Conservation (phyloP, 148 eudicot genomes). For the Camellia lanceoleosa region DNA sequence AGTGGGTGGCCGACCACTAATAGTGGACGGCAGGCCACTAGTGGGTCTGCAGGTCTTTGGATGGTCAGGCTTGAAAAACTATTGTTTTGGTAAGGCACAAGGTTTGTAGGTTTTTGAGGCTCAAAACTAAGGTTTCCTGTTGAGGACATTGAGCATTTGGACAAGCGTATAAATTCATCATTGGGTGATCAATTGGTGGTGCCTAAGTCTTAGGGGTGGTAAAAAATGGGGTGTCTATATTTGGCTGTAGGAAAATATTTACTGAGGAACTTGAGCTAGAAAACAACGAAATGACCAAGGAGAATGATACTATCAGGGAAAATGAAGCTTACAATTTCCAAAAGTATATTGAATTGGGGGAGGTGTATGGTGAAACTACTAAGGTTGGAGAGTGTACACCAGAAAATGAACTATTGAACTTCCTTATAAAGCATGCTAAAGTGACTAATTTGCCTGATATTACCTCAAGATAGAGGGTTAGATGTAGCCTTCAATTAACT, state of each 20-base stretch:
- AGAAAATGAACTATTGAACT: constrained; percentile 7
- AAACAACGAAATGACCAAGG: neutral
- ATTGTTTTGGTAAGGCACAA: too few relatives aligned
- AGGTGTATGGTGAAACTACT: constrained; percentile 24
- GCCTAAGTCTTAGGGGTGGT: too few relatives aligned
- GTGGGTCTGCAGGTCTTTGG: too few relatives aligned
- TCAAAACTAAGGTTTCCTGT: too few relatives aligned
- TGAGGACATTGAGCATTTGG: too few relatives aligned
- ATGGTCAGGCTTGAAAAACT: too few relatives aligned
- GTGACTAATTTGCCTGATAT: constrained; percentile 20
- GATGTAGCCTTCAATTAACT: constrained; percentile 14
- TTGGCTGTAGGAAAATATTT: constrained; percentile 21
- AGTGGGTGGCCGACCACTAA: too few relatives aligned
- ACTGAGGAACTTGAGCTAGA: neutral
- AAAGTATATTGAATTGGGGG: constrained; percentile 29
- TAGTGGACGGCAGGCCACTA: too few relatives aligned
- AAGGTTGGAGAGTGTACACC: constrained; percentile 10
- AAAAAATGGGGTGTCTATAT: neutral
- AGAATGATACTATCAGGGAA: too few relatives aligned
- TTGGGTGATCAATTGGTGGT: too few relatives aligned
- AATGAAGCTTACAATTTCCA: neutral
- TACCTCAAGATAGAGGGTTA: constrained; percentile 11
- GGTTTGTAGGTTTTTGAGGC: too few relatives aligned
- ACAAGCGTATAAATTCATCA: too few relatives aligned
- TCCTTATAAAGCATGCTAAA: constrained; percentile 11